Base-by-base conservation (phyloP, 1,139 yeast species). In the Torulaspora pretoriensis region DNA sequence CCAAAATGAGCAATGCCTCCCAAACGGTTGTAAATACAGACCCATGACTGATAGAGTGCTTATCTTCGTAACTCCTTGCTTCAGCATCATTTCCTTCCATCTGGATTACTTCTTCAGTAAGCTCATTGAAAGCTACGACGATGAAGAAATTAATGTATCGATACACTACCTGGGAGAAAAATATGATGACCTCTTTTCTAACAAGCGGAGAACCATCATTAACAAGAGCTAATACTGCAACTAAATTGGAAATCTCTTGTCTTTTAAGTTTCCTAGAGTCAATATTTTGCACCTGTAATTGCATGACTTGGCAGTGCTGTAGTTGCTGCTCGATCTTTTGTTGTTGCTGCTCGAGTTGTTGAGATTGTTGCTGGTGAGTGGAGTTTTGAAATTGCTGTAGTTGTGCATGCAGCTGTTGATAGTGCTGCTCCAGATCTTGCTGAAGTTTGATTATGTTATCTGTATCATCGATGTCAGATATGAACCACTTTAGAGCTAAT, bases 151-250 rank as follows among this genome's bases (percentile, higher is more conserved):
- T 78, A 29, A 77, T 70, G 63, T 90, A 85, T 40, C 82, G 80
- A 49, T 75, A 68, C 13, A 89, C 84, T 61, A 88, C 81, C 46
- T 81, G 77, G 35, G 92, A 83, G 49, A 88, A 77, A 58, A 87
- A 86, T 33, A 82, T 81, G 3, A 87, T 78, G 17, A 87, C 78
- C 61, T 92, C 97, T 53, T 88, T 82, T 46, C 98, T 72, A 1
- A 92, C 97, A 59, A 92, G 69, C 0, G 95, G 79, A 0, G 96
- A 86, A 0, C 96, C 97, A 66, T 92, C 98, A 34, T 86, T 84
- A 6, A 87, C 69, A 13, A 75, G 61, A 2, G 72, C 64, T 25
- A 78, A 53, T 0, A 76, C 72, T 0, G 75, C 68, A 41, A 72
- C 63, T 0, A 78, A 70, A 44, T 77, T 61, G 24, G 68, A 67